Evolutionary conservation across 306 rosid species (phyloP).

Genomic region (Medicago ruthenica): DNA sequence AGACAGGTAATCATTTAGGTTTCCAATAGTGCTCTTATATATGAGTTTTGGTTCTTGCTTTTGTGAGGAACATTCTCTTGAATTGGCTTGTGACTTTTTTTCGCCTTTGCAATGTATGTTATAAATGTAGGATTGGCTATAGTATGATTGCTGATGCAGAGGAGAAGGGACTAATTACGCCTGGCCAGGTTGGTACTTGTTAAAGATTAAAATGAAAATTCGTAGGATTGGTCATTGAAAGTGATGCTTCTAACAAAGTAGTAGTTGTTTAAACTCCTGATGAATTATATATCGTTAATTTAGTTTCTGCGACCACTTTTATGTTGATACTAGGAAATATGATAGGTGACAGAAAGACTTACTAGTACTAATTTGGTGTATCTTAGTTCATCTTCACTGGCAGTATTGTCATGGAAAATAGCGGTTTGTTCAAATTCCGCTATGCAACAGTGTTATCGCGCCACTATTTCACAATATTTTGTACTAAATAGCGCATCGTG

Average conservation of each 20-base stretch:
- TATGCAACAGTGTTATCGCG: no score
- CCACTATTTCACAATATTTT: no score
- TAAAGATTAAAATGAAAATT: slow-evolving; percentile 1
- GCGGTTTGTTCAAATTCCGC: no score
- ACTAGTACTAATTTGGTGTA: slow-evolving; percentile 17
- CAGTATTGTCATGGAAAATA: no score
- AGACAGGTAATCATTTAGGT: slow-evolving; percentile 58
- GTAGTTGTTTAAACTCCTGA: background rate
- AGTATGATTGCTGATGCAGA: slow-evolving; percentile 87
- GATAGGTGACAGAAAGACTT: background rate
- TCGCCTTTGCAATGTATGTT: slow-evolving; percentile 15
- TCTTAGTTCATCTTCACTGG: slow-evolving; percentile 24
- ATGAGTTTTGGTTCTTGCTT: slow-evolving; percentile 25
- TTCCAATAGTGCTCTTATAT: background rate
- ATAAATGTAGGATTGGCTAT: slow-evolving; percentile 66
- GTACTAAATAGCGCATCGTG: no score
- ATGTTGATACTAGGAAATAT: background rate
- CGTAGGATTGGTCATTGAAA: background rate
- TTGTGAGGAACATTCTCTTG: background rate
- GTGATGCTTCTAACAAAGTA: slow-evolving; percentile 2
- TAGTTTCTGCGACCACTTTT: background rate
- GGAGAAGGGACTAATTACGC: slow-evolving; percentile 72
- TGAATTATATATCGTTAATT: slow-evolving; percentile 1
- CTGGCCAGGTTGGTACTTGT: slow-evolving; percentile 65
- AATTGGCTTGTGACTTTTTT: slow-evolving; percentile 1